Percentiles rank a stretch among this genome's conserved stretches.
Evolutionary conservation across 2,329 filamentous ascomycete genomes (phyloP).

Genomic region (Aschersonia sp.): DNA sequence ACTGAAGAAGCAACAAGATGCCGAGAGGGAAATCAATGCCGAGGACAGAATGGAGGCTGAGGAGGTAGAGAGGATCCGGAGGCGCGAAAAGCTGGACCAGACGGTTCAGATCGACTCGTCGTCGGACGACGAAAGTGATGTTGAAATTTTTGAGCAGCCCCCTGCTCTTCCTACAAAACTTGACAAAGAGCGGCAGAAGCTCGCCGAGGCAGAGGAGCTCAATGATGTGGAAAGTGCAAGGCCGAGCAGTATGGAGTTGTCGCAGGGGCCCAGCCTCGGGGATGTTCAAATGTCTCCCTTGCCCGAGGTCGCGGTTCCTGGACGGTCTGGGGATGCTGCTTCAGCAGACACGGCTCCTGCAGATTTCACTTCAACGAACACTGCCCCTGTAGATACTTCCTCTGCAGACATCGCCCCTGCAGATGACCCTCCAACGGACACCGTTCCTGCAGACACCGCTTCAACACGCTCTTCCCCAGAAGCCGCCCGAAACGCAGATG

Average conservation of each 20-base stretch:
- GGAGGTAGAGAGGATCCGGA: conserved; percentile 36
- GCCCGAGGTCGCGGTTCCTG: no score
- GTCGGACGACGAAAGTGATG: conserved; percentile 39
- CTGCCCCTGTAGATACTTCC: no score
- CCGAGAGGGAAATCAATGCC: conserved; percentile 46
- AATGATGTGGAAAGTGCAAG: not conserved
- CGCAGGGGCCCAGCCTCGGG: not conserved
- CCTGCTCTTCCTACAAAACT: conserved; percentile 12
- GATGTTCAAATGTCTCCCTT: no score
- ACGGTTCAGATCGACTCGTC: conserved; percentile 50
- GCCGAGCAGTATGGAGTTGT: not conserved
- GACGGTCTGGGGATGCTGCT: no score
- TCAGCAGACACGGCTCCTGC: no score
- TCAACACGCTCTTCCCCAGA: no score
- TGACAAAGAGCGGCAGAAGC: not conserved
- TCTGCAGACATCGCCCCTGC: no score
- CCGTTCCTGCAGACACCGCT: no score
- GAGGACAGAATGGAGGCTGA: conserved; percentile 43
- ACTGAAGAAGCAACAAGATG: conserved; percentile 41
- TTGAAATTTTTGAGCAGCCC: conserved; percentile 40
- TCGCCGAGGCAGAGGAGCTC: not conserved
- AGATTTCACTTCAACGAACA: no score
- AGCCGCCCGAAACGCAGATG: not conserved
- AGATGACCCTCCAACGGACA: no score
- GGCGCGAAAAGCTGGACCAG: conserved; percentile 26